These are phyloP conservation scores for Mycena latifolia DNA, from an alignment of 768 basidiomycete genomes.

Conservation along the genomic window DNA sequence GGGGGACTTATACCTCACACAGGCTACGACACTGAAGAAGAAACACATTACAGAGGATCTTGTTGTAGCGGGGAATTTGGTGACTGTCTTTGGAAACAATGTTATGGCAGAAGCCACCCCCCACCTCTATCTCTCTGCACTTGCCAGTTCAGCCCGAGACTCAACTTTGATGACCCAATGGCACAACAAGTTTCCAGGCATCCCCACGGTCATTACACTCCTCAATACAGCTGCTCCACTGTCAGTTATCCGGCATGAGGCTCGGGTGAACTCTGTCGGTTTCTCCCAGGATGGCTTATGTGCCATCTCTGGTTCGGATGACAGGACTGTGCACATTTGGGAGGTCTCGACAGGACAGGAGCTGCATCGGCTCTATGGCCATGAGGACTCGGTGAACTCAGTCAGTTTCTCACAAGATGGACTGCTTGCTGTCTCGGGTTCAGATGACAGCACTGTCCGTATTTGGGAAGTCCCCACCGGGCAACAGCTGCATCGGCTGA, in stretches of 20 bases:
- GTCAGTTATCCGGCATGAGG: background rate
- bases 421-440: too few relatives aligned
- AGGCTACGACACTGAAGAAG: too few relatives aligned
- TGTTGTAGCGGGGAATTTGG: background rate
- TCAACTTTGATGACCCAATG: background rate
- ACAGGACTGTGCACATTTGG: background rate
- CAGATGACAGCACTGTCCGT: too few relatives aligned
- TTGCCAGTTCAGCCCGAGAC: background rate
- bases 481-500: too few relatives aligned
- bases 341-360: background rate
- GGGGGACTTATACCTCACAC: too few relatives aligned
- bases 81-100: background rate
- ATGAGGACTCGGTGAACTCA: background rate
- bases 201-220: background rate
- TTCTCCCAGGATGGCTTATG: too few relatives aligned
- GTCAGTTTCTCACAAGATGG: too few relatives aligned
- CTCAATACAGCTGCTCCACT: too few relatives aligned
- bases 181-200: conserved; percentile 1
- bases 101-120: background rate
- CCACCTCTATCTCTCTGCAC: conserved; percentile 12
- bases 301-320: too few relatives aligned
- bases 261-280: background rate
- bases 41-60: background rate
- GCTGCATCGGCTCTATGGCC: background rate
- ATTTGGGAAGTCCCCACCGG: too few relatives aligned